Evolutionary conservation across 148 eudicot species (phyloP).

Genomic region (Hydrangea macrophylla): DNA sequence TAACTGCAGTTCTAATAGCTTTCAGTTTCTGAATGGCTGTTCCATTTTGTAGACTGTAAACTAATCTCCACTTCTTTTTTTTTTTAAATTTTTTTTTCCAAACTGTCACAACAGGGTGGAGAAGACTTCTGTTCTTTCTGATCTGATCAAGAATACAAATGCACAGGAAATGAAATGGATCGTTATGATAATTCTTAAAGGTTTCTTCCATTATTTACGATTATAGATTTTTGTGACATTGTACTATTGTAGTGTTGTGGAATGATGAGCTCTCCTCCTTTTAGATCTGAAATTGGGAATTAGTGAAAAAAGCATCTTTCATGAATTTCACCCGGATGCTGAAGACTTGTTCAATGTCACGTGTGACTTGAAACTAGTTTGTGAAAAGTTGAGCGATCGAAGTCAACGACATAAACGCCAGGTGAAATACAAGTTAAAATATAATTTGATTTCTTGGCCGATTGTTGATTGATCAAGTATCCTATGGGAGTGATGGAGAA

Average conservation of each 20-base stretch:
- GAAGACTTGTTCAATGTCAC: slow-evolving; percentile 97
- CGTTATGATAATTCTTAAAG: slow-evolving; percentile 88
- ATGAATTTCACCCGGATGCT: slow-evolving; percentile 97
- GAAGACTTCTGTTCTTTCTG: slow-evolving; percentile 62
- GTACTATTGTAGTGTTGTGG: neutral
- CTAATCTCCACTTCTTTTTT: neutral
- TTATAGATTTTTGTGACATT: neutral
- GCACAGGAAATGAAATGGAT: slow-evolving; percentile 97
- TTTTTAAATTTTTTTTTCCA: neutral
- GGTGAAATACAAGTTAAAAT: slow-evolving; percentile 34
- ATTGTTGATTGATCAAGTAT: too few relatives aligned
- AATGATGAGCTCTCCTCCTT: neutral
- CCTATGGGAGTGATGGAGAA: too few relatives aligned
- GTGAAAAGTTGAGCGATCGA: slow-evolving; percentile 81
- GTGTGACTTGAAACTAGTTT: slow-evolving; percentile 79
- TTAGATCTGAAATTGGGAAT: slow-evolving; percentile 87
- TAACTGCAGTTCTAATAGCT: neutral
- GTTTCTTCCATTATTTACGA: slow-evolving; percentile 17
- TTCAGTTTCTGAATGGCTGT: neutral
- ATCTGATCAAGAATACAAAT: slow-evolving; percentile 76
- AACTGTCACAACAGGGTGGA: slow-evolving; percentile 43
- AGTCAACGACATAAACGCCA: slow-evolving; percentile 83
- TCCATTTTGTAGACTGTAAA: neutral
- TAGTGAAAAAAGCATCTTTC: slow-evolving; percentile 84
- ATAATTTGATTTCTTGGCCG: too few relatives aligned